Evolutionary conservation across 371 early-diverging fungal species (phyloP), one percentile per base, ranked within the genome.

Genomic region (Caulochytrium protostelioides): DNA sequence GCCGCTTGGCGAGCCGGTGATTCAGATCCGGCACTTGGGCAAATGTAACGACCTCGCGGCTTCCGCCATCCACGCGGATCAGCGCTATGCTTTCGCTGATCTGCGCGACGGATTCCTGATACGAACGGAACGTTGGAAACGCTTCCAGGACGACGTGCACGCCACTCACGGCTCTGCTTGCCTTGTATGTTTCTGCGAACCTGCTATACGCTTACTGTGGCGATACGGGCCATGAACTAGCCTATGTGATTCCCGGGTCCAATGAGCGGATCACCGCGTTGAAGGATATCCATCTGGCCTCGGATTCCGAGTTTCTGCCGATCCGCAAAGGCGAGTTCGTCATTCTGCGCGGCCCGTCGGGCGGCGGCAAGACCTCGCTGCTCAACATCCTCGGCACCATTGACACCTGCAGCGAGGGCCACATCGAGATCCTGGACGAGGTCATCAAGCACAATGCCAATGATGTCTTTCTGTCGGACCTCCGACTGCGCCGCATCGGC

Each of bases 291-390:
- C 43, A 50, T 31, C 39, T 50, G 4, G 29, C 35, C 1, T 25
- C 20, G 10, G 44, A 50, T 20, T 43, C 40, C 9, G 45, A 44
- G 23, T 43, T 47, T 20, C 26, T 26, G 20, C 47, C 51, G 9
- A 44, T 52, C 17, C 24, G 39, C 6, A 27, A 33, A 7, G 52
- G 52, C 7, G 52, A 52, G 32, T 49, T 52, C 37, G 48, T 52
- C 19, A 45, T 45, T 22, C 32, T 52, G 23, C 35, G 48, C 8
- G 52, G 52, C 1, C 46, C 49, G 6, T 37, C 38, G 12, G 32
- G 44, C 31, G 30, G 44, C 27, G 52, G 44, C 23, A 41, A 39
- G 12, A 35, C 41, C 15, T 44, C 44, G 1, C 32, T 43, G 13
- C 30, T 43, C 27, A 43, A 43, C 35, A 32, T 39, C 6, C 10